Conservation (phyloP, 257 asterid species). For the Solanum ahanhuiri region DNA sequence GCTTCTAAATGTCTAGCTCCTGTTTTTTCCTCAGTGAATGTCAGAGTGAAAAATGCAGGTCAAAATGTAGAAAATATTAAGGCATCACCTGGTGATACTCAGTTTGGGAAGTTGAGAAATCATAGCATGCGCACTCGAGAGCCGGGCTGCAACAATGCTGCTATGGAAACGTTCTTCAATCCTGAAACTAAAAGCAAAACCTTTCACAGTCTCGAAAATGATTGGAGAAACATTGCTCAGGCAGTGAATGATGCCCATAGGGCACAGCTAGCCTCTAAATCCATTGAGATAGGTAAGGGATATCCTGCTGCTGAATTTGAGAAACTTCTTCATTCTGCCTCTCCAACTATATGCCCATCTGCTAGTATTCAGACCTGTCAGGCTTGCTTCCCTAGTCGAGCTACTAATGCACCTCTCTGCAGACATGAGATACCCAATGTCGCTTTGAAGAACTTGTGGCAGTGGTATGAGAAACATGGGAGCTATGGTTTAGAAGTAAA, state of each 20-base stretch:
- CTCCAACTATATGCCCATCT: slow-evolving; percentile 10
- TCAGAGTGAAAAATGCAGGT: not conserved
- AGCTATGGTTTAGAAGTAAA: slow-evolving; percentile 21
- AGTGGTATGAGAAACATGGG: slow-evolving; percentile 21
- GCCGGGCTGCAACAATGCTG: not conserved
- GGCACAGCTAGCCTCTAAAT: slow-evolving; percentile 7
- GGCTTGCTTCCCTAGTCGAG: not conserved
- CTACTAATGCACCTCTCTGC: slow-evolving; percentile 4
- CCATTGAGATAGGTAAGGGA: slow-evolving; percentile 8
- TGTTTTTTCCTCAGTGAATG: not conserved
- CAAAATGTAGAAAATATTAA: not conserved
- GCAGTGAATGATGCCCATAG: slow-evolving; percentile 17
- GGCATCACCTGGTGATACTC: not conserved
- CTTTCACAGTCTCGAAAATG: not conserved
- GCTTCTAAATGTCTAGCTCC: not conserved
- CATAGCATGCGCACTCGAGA: not conserved
- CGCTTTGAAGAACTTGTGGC: slow-evolving; percentile 17
- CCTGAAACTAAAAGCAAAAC: not conserved
- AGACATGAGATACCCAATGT: slow-evolving; percentile 8
- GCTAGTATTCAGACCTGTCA: not conserved
- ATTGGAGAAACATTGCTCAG: not conserved
- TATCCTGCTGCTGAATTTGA: slow-evolving; percentile 17
- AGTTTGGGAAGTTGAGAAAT: not conserved
- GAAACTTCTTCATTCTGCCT: slow-evolving; percentile 12
- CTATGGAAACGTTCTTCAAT: not conserved